Percentiles rank a stretch among this genome's conserved stretches.
Conservation (phyloP, 2,329 filamentous ascomycete genomes). For the Coniochaeta sp. region DNA sequence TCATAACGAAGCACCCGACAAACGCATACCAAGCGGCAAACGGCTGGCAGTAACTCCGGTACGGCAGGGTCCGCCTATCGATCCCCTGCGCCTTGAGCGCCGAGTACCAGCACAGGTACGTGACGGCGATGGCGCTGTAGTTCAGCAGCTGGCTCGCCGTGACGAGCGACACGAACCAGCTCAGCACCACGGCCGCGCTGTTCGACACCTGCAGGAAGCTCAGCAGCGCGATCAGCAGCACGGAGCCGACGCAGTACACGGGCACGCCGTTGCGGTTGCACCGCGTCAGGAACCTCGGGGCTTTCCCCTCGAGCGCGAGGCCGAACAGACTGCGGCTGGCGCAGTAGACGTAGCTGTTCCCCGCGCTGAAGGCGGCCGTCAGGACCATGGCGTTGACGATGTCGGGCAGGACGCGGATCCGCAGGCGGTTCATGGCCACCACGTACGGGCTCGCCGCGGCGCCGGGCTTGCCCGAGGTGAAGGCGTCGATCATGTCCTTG, state of each 20-base stretch:
- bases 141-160: conserved; percentile 33
- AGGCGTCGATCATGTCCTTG: conserved; percentile 43
- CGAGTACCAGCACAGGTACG: conserved; percentile 40
- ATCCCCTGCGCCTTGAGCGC: conserved; percentile 44
- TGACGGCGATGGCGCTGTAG: conserved; percentile 36
- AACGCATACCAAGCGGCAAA: conserved; percentile 44
- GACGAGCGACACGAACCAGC: conserved; percentile 28
- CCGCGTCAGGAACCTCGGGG: conserved; percentile 31
- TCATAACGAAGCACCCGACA: conserved; percentile 35
- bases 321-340: conserved; percentile 43
- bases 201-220: conserved; percentile 31
- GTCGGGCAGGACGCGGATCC: conserved; percentile 46
- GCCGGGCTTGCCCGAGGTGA: conserved; percentile 37
- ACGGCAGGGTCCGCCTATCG: conserved; percentile 36
- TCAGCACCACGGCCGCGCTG: conserved; percentile 27
- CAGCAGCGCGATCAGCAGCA: conserved; percentile 25
- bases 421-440: conserved; percentile 25
- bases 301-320: conserved; percentile 41
- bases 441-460: conserved; percentile 45
- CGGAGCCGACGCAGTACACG: conserved; percentile 23
- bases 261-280: conserved; percentile 40
- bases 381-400: conserved; percentile 49
- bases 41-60: conserved; percentile 41
- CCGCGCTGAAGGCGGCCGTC: conserved; percentile 25
- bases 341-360: conserved; percentile 46